Conservation (phyloP, 2,329 filamentous ascomycete species). For the Domatiomyces globalis region DNA sequence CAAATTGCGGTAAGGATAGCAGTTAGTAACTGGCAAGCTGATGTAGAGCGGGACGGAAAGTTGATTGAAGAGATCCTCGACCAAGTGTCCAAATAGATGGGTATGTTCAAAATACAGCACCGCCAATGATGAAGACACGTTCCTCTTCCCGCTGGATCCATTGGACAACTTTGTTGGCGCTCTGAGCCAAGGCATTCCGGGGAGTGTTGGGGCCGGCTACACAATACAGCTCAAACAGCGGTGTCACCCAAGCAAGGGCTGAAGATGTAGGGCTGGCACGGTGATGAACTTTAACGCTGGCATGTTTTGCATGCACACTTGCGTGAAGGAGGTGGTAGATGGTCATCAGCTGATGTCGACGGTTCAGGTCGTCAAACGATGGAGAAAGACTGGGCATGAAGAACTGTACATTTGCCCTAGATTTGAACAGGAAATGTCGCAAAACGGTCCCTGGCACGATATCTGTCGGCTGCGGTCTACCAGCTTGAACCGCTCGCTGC, state of each 20-base stretch:
- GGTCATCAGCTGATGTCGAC: slow-evolving; percentile 49
- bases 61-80: slow-evolving; percentile 52
- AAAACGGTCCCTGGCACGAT: slow-evolving; percentile 68
- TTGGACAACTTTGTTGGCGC: slow-evolving; percentile 75
- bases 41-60: slow-evolving; percentile 51
- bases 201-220: slow-evolving; percentile 62
- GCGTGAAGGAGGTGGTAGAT: slow-evolving; percentile 76
- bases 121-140: slow-evolving; percentile 88
- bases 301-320: slow-evolving; percentile 68
- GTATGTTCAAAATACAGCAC: slow-evolving; percentile 57
- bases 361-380: slow-evolving; percentile 37
- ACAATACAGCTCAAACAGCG: slow-evolving; percentile 85
- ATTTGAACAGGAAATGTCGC: slow-evolving; percentile 93
- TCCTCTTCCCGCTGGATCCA: slow-evolving; percentile 91
- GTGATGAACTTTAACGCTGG: slow-evolving; percentile 76
- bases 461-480: slow-evolving; percentile 57
- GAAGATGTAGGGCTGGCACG: slow-evolving; percentile 55
- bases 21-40: slow-evolving; percentile 69
- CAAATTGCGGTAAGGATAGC: slow-evolving; percentile 66
- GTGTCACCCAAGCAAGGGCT: slow-evolving; percentile 79
- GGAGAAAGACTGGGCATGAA: slow-evolving; percentile 72
- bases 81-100: slow-evolving; percentile 23
- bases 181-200: slow-evolving; percentile 58
- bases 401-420: slow-evolving; percentile 86
- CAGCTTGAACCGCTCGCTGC: slow-evolving; percentile 52